A percentile compares a stretch with the other conserved stretches of the same genome.
Evolutionary conservation across 495 filamentous ascomycete genomes (phyloP).

Genomic region (Cryomyces minteri): DNA sequence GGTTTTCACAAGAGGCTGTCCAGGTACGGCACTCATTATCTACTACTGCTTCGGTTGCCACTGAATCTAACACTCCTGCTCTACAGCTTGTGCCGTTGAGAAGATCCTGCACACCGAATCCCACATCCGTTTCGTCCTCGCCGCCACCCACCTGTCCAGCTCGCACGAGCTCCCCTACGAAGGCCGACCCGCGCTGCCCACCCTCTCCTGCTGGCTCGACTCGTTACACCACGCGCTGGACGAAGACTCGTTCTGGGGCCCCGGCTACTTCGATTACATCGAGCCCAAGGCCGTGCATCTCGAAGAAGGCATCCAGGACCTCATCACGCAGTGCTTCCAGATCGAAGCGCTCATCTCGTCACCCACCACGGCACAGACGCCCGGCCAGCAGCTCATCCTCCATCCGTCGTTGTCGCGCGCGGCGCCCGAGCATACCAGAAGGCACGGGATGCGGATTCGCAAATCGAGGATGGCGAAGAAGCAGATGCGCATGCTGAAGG

Average conservation of each 20-base stretch:
- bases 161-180: background rate
- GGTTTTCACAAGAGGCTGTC: slow-evolving; percentile 37
- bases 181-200: background rate
- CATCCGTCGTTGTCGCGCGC: background rate
- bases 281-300: slow-evolving; percentile 31
- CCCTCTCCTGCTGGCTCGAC: slow-evolving; percentile 11
- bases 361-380: background rate
- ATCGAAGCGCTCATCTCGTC: slow-evolving; percentile 16
- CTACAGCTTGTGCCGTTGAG: slow-evolving; percentile 29
- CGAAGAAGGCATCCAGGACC: slow-evolving; percentile 31
- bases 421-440: background rate
- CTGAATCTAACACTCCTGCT: background rate
- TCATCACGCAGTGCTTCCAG: slow-evolving; percentile 34
- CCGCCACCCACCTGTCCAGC: slow-evolving; percentile 19
- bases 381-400: background rate
- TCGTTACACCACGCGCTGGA: slow-evolving; percentile 33
- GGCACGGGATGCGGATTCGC: background rate
- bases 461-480: slow-evolving; percentile 5
- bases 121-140: slow-evolving; percentile 36
- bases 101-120: slow-evolving; percentile 38
- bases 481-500: slow-evolving; percentile 5
- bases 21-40: slow-evolving; percentile 10
- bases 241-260: slow-evolving; percentile 38
- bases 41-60: background rate
- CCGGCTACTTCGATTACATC: slow-evolving; percentile 34